A percentile compares a stretch with the other conserved stretches of the same genome.
These are phyloP conservation scores for Arbutus unedo DNA, from an alignment of 148 eudicot genomes.

Conservation along the genomic window DNA sequence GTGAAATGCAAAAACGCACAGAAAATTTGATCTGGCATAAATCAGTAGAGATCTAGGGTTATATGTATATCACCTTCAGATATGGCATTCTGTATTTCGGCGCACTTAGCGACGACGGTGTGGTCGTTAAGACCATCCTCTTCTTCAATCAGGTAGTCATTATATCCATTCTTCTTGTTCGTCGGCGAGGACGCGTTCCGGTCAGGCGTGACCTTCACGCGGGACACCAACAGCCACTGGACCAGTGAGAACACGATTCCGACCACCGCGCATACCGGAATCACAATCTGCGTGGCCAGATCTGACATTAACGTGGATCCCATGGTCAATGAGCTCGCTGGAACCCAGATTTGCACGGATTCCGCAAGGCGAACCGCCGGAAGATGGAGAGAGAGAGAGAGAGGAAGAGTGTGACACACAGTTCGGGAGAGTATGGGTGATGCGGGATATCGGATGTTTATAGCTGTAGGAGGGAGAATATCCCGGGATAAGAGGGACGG, in stretches of 20 bases:
- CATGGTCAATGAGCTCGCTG: neutral
- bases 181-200: neutral
- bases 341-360: conserved; percentile 7
- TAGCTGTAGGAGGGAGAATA: neutral
- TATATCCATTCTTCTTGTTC: conserved; percentile 40
- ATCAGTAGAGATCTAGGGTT: neutral
- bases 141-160: conserved; percentile 60
- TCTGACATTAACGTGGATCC: conserved; percentile 48
- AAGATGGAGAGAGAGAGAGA: neutral
- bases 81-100: conserved; percentile 76
- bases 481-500: neutral
- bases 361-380: neutral
- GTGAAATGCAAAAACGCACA: neutral
- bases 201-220: conserved; percentile 8
- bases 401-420: neutral
- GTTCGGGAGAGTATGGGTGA: neutral
- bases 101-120: conserved; percentile 57
- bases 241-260: conserved; percentile 22
- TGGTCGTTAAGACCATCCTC: conserved; percentile 66
- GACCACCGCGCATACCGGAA: conserved; percentile 68
- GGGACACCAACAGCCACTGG: conserved; percentile 16
- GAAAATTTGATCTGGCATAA: neutral
- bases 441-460: neutral
- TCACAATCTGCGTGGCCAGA: conserved; percentile 59
- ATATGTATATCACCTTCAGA: conserved; percentile 52